Evolutionary conservation across 441 rosid genomes (phyloP), one percentile per base, ranked within the genome.

Genomic region (Flueggea neowawraea): DNA sequence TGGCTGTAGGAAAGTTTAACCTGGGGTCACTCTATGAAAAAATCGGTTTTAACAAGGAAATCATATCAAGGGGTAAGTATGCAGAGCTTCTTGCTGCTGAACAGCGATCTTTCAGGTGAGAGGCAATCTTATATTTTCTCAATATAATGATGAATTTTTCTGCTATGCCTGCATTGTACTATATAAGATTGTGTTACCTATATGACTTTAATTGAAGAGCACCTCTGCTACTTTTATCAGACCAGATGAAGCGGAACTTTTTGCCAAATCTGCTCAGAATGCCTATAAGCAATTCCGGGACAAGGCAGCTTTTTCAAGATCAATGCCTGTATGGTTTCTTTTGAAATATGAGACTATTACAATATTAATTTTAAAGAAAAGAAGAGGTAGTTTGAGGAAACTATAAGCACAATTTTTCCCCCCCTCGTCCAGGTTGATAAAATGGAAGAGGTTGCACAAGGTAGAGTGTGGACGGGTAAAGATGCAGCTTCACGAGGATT

Each of bases 381-480:
- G 28, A 64, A 22, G 2, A 4, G 31, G 16, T 8, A 12, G 16
- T 31, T 32, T 52, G 55, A 47, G 14, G 0, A 13, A 44, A 53
- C 7, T 2, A 10, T 53, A 6, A 53, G 11, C 13, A 41, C 55
- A 12, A 41, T 52, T 50, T 65, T 16, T 8, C n/a, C 61, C 17
- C 33, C 73, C 41, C 63, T 32, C 52, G 52, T 49, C n/a, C 74
- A 94, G 99, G 88, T 85, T 55, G 87, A 91, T 55, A 75, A 83
- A 77, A 91, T 94, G 97, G 99, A 94, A 79, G 90, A 84, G 79
- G 82, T 89, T 68, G 97, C 99, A 67, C 99, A 94, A 73, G 99
- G 99, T 31, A 87, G 99, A 84, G 99, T 90, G 56, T 94, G 99
- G 99, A 85, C 96, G n/a, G 97, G 99, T 65, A 80, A 78, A 51